Base-by-base conservation (phyloP, 2,329 filamentous ascomycete genomes). In the Stenocarpella maydis region DNA sequence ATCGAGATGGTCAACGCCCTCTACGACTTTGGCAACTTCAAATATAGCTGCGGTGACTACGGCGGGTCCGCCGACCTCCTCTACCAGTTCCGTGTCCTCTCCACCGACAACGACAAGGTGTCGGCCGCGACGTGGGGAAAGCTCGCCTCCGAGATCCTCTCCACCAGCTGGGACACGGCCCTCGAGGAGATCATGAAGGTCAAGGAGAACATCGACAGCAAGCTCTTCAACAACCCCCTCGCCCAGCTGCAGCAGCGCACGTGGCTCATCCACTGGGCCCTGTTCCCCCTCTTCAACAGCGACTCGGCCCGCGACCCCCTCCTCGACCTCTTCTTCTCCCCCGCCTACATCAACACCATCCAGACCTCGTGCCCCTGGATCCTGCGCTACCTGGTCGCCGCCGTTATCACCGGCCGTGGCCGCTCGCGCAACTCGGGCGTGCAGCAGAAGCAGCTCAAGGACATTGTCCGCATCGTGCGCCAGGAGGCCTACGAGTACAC, bases 261-360 rank as follows among this genome's bases (percentile, higher is more conserved):
- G 70, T 97, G 95, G 93, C 87, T 99, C 77, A 92, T 97, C 77
- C 96, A 99, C 92, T 99, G 96, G 95, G 91, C 93, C 54, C 91
- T 99, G 72, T 99, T 98, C 89, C 95, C 96, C 72, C 95, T 98
- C 84, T 99, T 98, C 89, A 98, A 99, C 90, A 91, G 93, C 84
- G 95, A 98, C 77, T 87, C 90, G 74, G 93, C 94, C 70, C 94
- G 95, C 78, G 96, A 99, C 79, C 89, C 90, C 75, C 88, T 99
- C 76, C 93, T 96, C 78, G 96, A 99, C 76, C 90, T 98, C 80
- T 96, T 98, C 88, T 98, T 99, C 89, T 97, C 92, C 73, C 92
- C 95, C 73, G 89, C 94, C 76, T 99, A 94, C 87, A 99, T 99
- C 90, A 99, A 98, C 89, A 98, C 95, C 76, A 98, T 99, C 81